These are phyloP conservation scores for Stephania cephalantha DNA, from an alignment of 164 flowering plant species.

Conservation along the genomic window DNA sequence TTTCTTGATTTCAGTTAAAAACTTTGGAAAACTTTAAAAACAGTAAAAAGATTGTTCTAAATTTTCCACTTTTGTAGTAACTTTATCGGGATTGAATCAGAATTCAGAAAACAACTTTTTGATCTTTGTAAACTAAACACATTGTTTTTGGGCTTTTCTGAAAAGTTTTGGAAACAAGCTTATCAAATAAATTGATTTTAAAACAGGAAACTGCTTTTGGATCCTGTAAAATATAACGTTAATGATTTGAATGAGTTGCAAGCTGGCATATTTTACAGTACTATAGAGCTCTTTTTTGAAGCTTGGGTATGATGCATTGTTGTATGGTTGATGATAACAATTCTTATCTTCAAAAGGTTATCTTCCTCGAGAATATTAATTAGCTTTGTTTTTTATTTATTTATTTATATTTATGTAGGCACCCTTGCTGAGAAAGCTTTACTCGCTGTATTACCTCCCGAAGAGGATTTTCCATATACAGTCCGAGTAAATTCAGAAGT, in stretches of 20 bases:
- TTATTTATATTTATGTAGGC: slow-evolving; percentile 31
- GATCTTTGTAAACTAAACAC: too few relatives aligned
- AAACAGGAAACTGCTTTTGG: too few relatives aligned
- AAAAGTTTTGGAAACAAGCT: too few relatives aligned
- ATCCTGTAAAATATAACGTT: neutral
- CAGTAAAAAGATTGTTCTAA: too few relatives aligned
- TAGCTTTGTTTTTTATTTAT: neutral
- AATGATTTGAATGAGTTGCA: neutral
- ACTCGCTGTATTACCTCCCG: slow-evolving; percentile 90
- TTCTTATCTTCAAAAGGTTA: neutral
- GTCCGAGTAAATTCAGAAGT: slow-evolving; percentile 96
- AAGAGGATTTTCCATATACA: slow-evolving; percentile 68
- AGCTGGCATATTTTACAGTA: neutral
- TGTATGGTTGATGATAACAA: neutral
- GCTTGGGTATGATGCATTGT: neutral
- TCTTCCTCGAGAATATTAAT: neutral
- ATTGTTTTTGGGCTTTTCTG: too few relatives aligned
- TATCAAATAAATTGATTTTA: too few relatives aligned
- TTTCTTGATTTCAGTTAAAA: too few relatives aligned
- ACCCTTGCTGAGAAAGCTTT: slow-evolving; percentile 97
- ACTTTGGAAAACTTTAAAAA: too few relatives aligned
- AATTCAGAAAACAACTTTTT: too few relatives aligned
- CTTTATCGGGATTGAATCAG: too few relatives aligned
- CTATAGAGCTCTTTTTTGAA: neutral
- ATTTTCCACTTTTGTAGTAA: too few relatives aligned